Conservation (phyloP, 1,284 basidiomycete species). For the Volvariella surrecta region DNA sequence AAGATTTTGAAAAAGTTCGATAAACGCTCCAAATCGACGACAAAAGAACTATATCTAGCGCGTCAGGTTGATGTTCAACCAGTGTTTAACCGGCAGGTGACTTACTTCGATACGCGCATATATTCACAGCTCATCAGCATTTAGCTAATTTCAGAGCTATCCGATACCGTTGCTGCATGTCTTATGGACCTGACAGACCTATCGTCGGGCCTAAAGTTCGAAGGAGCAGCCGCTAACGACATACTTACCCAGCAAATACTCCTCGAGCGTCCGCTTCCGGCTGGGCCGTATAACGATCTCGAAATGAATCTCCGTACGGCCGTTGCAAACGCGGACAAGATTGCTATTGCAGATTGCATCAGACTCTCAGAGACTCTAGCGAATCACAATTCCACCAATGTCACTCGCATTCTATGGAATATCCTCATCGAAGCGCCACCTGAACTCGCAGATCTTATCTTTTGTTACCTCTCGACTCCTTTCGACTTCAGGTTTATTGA, state of each 20-base stretch:
- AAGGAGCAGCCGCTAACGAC: slow-evolving; percentile 49
- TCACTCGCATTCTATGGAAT: slow-evolving; percentile 88
- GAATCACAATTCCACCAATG: slow-evolving; percentile 51
- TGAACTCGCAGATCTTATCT: slow-evolving; percentile 66
- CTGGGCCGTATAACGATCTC: slow-evolving; percentile 78
- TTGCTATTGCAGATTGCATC: slow-evolving; percentile 62
- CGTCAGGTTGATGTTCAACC: slow-evolving; percentile 98
- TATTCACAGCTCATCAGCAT: slow-evolving; percentile 9
- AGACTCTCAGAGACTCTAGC: slow-evolving; percentile 61
- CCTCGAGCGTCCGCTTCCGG: slow-evolving; percentile 48
- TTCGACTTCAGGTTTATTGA: slow-evolving; percentile 93
- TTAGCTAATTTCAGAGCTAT: slow-evolving; percentile 89
- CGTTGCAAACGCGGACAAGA: slow-evolving; percentile 49
- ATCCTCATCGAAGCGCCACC: slow-evolving; percentile 75
- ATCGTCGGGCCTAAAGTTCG: slow-evolving; percentile 65
- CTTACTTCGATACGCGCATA: slow-evolving; percentile 14
- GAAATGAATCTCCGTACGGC: slow-evolving; percentile 81
- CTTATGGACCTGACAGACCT: slow-evolving; percentile 88
- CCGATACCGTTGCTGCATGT: slow-evolving; percentile 92
- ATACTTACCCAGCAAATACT: slow-evolving; percentile 69
- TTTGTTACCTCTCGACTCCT: slow-evolving; percentile 54
- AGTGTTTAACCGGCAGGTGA: slow-evolving; percentile 90
- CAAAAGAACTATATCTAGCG: slow-evolving; percentile 93
- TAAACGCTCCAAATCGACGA: slow-evolving; percentile 90
- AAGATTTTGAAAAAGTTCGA: slow-evolving; percentile 99